Evolutionary conservation across 305 asterid genomes (phyloP).

Genomic region (Nicotiana rustica): DNA sequence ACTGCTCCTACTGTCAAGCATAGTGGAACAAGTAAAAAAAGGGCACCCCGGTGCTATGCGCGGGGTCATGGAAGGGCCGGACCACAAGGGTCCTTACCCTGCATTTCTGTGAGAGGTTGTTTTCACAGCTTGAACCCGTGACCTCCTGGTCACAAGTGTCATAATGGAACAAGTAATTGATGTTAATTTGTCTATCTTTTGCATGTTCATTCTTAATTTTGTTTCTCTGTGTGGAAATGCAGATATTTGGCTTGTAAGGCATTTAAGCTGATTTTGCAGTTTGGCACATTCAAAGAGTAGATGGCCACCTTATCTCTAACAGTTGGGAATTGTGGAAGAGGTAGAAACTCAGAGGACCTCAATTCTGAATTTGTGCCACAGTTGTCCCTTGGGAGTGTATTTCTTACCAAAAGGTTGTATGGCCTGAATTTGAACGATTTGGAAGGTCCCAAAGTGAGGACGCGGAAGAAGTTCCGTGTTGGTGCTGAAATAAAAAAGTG

Average conservation of each 20-base stretch:
- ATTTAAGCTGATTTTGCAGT: constrained; percentile 7
- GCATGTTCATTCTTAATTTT: constrained; percentile 20
- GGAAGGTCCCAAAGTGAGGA: constrained; percentile 38
- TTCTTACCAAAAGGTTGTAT: constrained; percentile 38
- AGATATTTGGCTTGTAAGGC: background rate
- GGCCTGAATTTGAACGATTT: constrained; percentile 35
- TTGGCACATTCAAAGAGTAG: constrained; percentile 26
- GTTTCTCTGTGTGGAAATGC: background rate
- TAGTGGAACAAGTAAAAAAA: background rate
- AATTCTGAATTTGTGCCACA: constrained; percentile 35
- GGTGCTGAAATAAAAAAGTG: constrained; percentile 68
- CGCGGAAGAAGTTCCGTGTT: constrained; percentile 38
- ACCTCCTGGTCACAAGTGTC: background rate
- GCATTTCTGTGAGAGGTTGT: too few relatives aligned
- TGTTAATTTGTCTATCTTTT: background rate
- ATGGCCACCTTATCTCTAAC: constrained; percentile 56
- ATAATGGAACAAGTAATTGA: background rate
- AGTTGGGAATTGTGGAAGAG: constrained; percentile 51
- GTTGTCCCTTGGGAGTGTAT: constrained; percentile 40
- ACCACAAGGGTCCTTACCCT: too few relatives aligned
- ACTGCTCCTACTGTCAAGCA: constrained; percentile 1
- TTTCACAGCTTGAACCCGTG: too few relatives aligned
- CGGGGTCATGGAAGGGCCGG: too few relatives aligned
- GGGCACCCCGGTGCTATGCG: too few relatives aligned
- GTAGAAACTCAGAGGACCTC: constrained; percentile 37